These are phyloP conservation scores for Gnomoniopsis sp. DNA, from an alignment of 2,329 filamentous ascomycete genomes.

Conservation along the genomic window DNA sequence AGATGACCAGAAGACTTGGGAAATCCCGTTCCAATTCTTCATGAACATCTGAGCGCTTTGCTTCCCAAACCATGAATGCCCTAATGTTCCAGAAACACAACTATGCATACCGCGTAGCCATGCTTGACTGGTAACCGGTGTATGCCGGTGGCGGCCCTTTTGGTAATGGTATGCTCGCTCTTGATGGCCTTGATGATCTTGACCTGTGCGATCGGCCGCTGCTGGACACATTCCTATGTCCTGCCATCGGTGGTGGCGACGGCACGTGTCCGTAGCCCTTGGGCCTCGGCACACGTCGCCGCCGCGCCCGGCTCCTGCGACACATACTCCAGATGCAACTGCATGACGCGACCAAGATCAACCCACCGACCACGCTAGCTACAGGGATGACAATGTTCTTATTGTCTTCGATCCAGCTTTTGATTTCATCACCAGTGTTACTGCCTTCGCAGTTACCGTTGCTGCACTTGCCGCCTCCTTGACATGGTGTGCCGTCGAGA, in stretches of 20 bases:
- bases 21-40: background rate
- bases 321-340: constrained; percentile 51
- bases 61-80: background rate
- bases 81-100: background rate
- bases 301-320: constrained; percentile 1
- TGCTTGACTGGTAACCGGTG: constrained; percentile 3
- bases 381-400: constrained; percentile 81
- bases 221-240: background rate
- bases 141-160: constrained; percentile 21
- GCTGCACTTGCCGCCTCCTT: constrained; percentile 72
- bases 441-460: constrained; percentile 76
- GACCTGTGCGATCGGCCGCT: background rate
- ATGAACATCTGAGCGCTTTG: background rate
- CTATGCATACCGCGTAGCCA: constrained; percentile 9
- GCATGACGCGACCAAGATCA: constrained; percentile 67
- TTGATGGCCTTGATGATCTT: no score
- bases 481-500: constrained; percentile 84
- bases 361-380: constrained; percentile 64
- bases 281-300: background rate
- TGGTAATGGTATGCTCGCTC: background rate
- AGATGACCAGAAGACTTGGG: background rate
- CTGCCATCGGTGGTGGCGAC: constrained; percentile 9
- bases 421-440: constrained; percentile 66
- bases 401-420: constrained; percentile 72
- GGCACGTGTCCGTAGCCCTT: background rate